A percentile compares a stretch with the other conserved stretches of the same genome.
Evolutionary conservation across 495 filamentous ascomycete species (phyloP).

Genomic region (Penicillium pancosmium): DNA sequence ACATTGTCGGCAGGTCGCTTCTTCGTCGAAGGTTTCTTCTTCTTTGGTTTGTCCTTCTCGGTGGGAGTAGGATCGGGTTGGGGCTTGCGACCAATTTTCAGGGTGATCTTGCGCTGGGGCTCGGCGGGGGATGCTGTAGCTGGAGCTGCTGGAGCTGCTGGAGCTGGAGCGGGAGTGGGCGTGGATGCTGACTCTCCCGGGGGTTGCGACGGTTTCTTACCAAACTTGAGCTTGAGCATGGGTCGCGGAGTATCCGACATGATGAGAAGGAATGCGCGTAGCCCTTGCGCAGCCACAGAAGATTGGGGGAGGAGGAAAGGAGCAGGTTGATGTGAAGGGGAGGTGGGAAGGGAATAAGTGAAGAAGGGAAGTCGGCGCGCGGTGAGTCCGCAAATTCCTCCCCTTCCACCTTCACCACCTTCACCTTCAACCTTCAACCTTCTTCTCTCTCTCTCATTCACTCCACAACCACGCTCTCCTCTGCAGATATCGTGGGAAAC

Average conservation of each 20-base stretch:
- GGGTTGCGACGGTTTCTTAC: conserved; percentile 40
- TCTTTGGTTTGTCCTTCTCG: conserved; percentile 36
- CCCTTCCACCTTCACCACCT: conserved; percentile 6
- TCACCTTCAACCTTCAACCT: neutral
- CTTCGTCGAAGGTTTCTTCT: conserved; percentile 51
- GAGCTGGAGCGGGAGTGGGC: conserved; percentile 11
- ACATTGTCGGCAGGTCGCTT: conserved; percentile 44
- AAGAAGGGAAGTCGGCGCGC: neutral
- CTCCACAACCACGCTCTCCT: neutral
- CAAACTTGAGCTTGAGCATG: conserved; percentile 55
- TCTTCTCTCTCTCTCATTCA: neutral
- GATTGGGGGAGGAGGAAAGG: neutral
- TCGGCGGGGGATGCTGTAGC: conserved; percentile 30
- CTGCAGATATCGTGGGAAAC: neutral
- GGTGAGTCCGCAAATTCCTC: conserved; percentile 16
- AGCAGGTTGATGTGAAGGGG: neutral
- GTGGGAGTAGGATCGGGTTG: conserved; percentile 27
- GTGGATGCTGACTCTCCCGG: conserved; percentile 13
- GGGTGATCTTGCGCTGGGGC: conserved; percentile 48
- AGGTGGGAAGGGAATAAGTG: neutral
- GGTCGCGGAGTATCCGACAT: conserved; percentile 48
- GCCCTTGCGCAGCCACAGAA: neutral
- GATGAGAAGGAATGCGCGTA: conserved; percentile 7
- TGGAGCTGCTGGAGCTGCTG: conserved; percentile 17
- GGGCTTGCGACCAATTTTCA: conserved; percentile 51